These are phyloP conservation scores for Leccinum sublutescens DNA, from an alignment of 768 basidiomycete species.

Conservation along the genomic window DNA sequence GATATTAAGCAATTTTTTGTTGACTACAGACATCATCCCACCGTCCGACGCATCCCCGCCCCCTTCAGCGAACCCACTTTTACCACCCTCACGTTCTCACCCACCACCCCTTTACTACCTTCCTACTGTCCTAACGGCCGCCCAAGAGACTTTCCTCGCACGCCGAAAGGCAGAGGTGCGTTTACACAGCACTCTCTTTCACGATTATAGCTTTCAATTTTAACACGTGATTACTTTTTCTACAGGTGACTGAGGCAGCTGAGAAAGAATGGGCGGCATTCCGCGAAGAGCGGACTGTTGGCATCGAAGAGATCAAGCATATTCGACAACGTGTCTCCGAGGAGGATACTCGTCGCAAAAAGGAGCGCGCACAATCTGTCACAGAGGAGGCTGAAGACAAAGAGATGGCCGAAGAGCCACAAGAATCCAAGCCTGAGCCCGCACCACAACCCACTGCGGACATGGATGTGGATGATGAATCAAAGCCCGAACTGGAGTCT, in stretches of 20 bases:
- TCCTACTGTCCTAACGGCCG: constrained; percentile 62
- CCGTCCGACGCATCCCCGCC: constrained; percentile 32
- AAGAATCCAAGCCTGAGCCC: constrained; percentile 18
- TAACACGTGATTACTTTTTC: constrained; percentile 4
- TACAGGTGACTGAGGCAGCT: constrained; percentile 56
- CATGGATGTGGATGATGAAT: constrained; percentile 37
- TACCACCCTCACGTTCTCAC: constrained; percentile 57
- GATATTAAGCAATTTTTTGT: constrained; percentile 68
- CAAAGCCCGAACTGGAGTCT: constrained; percentile 35
- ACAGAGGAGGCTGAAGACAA: constrained; percentile 34
- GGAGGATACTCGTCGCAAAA: constrained; percentile 52
- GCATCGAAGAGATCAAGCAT: constrained; percentile 59
- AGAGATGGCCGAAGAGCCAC: constrained; percentile 32
- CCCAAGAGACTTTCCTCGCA: constrained; percentile 66
- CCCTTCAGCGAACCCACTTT: constrained; percentile 36
- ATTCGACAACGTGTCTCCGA: constrained; percentile 66
- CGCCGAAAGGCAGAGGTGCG: constrained; percentile 63
- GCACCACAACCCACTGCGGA: constrained; percentile 26
- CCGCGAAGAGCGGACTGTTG: constrained; percentile 53
- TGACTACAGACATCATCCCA: constrained; percentile 69
- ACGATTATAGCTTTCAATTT: neutral
- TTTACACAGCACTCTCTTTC: neutral
- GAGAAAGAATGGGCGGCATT: constrained; percentile 72
- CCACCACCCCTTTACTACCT: constrained; percentile 79
- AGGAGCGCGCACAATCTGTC: constrained; percentile 38